A percentile compares a stretch with the other conserved stretches of the same genome.
Evolutionary conservation across 176 grass and related monocot species (phyloP).

Genomic region (Avena insularis): DNA sequence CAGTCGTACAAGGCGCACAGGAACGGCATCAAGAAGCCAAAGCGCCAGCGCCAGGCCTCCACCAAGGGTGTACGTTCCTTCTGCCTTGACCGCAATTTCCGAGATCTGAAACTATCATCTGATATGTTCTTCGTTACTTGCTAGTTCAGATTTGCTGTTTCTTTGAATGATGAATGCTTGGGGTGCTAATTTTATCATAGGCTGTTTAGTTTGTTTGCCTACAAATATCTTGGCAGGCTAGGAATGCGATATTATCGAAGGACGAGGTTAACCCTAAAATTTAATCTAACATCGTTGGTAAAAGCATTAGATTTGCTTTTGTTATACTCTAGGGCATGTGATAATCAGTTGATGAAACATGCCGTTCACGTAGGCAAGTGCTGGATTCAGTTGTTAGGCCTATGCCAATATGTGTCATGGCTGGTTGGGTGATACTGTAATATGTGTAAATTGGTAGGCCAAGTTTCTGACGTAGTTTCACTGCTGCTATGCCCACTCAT

Average conservation of each 20-base stretch:
- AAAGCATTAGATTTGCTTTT: background rate
- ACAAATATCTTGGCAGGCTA: background rate
- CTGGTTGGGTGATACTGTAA: background rate
- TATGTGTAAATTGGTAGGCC: too few relatives aligned
- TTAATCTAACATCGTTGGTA: background rate
- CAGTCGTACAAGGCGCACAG: constrained; percentile 86
- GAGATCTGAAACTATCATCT: background rate
- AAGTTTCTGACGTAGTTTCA: background rate
- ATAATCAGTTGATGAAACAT: background rate
- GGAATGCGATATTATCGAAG: background rate
- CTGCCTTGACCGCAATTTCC: background rate
- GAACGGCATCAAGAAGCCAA: constrained; percentile 93
- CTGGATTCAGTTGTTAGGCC: background rate
- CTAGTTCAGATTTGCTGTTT: background rate
- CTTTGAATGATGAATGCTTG: background rate
- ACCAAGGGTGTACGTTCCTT: constrained; percentile 75
- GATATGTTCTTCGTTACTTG: background rate
- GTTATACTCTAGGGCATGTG: background rate
- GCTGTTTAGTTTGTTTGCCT: background rate
- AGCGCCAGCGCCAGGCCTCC: constrained; percentile 75
- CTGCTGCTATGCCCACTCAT: background rate
- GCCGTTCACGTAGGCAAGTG: background rate
- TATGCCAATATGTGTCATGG: background rate
- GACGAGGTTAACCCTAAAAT: background rate
- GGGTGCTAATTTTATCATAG: background rate